Base-by-base conservation (phyloP, 257 asterid genomes). In the Solanum paucissectum region DNA sequence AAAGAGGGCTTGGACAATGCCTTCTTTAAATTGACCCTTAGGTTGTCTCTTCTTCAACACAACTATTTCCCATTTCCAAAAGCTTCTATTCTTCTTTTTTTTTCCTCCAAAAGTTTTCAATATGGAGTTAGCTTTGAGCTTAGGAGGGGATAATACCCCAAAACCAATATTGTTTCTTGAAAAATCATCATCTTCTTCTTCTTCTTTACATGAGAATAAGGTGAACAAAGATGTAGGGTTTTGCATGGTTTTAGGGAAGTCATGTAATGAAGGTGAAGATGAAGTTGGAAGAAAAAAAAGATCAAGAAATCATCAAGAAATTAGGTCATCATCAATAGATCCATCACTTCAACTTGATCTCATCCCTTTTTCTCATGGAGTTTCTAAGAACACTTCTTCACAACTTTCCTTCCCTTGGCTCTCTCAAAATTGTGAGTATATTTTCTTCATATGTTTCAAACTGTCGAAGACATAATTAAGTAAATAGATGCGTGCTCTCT, bases 91-190 rank as follows among this genome's bases (percentile, higher is more conserved):
- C 60, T 16, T 18, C 9, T 60, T 32, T 9, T 40, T 7, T 52
- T 25, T 36, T 18, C 33, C 25, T 82, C 29, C 44, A 49, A 82
- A 82, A 32, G 40, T 79, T 79, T 37, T 75, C 36, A 5, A 9
- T 37, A 95, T 96, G 99, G 99, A 96, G 92, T 91, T 96, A 83
- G 98, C 92, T 93, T 89, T 96, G 92, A 96, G 98, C 72, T 89
- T 96, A 72, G 99, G 99, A 1, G 86, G 86, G 42, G 97, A 94
- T n/a, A 89, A 93, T 21, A 88, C 94, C 1, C 92, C 94, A 36
- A 96, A 95, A 73, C 90, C 94, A 58, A 90, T 93, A 49, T 38
- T 93, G 1, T 91, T 93, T 83, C 90, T 88, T n/a, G 94, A 91
- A 9, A 93, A 91, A 21, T 75, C 93, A 6, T 89, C 69, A 29